These are phyloP conservation scores for Dendrobium nobile DNA, from an alignment of 106 monocot species.

Conservation along the genomic window DNA sequence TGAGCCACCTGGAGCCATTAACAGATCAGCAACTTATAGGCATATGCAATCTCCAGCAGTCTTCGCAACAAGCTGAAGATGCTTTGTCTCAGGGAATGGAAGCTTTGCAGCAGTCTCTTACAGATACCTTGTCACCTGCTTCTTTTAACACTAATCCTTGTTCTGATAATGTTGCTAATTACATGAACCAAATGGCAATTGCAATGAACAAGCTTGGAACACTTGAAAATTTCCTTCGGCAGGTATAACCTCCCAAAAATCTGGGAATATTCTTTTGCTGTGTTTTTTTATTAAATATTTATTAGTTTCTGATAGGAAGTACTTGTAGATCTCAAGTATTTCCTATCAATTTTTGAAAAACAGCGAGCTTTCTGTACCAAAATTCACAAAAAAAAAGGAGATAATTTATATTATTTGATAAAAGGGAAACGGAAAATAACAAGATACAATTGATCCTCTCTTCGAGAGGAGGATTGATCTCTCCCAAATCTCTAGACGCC, in stretches of 20 bases:
- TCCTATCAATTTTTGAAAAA: too few relatives aligned
- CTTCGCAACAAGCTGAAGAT: constrained; percentile 86
- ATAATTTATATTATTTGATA: too few relatives aligned
- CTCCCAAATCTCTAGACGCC: too few relatives aligned
- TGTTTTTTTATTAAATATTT: neutral
- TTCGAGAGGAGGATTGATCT: too few relatives aligned
- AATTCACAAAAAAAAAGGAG: too few relatives aligned
- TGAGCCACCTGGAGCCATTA: constrained; percentile 70
- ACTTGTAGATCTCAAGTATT: too few relatives aligned
- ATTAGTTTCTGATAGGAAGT: too few relatives aligned
- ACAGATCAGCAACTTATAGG: constrained; percentile 92
- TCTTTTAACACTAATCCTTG: constrained; percentile 24
- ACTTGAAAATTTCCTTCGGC: constrained; percentile 78
- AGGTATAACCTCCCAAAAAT: constrained; percentile 33
- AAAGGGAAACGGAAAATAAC: too few relatives aligned
- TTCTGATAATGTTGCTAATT: constrained; percentile 68
- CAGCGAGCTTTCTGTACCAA: too few relatives aligned
- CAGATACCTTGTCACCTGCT: constrained; percentile 62
- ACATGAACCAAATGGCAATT: constrained; percentile 81
- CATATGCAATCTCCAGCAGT: constrained; percentile 89
- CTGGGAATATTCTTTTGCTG: neutral
- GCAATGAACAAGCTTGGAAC: constrained; percentile 83
- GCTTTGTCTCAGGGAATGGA: constrained; percentile 95
- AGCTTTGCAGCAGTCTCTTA: constrained; percentile 83
- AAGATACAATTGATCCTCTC: too few relatives aligned